These are phyloP conservation scores for Rhodotorula sp. DNA, from an alignment of 1,284 basidiomycete species.

Conservation along the genomic window DNA sequence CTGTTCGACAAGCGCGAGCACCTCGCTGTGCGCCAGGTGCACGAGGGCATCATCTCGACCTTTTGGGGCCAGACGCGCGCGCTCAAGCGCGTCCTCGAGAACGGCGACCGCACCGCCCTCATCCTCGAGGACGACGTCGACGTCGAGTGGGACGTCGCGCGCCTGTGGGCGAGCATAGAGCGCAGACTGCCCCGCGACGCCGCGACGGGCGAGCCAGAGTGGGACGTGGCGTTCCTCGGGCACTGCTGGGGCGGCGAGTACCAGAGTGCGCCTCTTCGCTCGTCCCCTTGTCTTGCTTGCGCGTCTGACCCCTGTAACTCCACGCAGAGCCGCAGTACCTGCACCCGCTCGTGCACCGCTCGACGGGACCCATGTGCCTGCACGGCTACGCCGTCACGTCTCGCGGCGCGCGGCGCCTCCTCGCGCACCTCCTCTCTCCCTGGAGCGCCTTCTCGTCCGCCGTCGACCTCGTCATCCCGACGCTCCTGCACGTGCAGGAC, in stretches of 20 bases:
- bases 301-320: neutral
- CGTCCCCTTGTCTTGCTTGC: too few species aligned
- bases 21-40: constrained; percentile 38
- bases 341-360: constrained; percentile 67
- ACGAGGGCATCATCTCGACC: constrained; percentile 40
- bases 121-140: constrained; percentile 49
- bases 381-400: constrained; percentile 47
- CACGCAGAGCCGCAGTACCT: constrained; percentile 64
- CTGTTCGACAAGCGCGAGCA: constrained; percentile 44
- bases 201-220: constrained; percentile 16
- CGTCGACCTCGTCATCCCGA: constrained; percentile 59
- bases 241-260: constrained; percentile 47
- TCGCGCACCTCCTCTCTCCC: constrained; percentile 40
- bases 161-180: constrained; percentile 40
- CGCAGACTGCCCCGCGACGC: constrained; percentile 26
- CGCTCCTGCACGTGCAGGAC: constrained; percentile 56
- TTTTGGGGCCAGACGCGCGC: constrained; percentile 44
- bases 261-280: constrained; percentile 32
- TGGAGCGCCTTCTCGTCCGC: constrained; percentile 46
- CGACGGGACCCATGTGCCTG: constrained; percentile 45
- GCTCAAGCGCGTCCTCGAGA: constrained; percentile 35
- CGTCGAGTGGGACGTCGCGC: constrained; percentile 47
- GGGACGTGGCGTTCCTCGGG: constrained; percentile 46
- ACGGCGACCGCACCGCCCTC: constrained; percentile 43
- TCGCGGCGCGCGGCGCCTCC: constrained; percentile 37